Conservation (phyloP, 2,329 filamentous ascomycete genomes). For the Metarhizium humberi region DNA sequence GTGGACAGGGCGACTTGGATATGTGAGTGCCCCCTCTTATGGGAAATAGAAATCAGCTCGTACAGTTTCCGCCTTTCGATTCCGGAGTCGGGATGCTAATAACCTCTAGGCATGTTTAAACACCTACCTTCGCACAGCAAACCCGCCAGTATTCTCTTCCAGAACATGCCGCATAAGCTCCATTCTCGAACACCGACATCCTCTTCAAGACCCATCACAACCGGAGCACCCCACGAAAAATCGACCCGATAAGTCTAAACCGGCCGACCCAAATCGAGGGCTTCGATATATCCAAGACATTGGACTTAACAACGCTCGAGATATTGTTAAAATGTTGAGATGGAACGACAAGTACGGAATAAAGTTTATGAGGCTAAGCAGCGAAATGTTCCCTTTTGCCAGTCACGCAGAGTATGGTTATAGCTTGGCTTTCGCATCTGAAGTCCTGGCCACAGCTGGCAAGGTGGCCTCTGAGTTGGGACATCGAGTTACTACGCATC, state of each 20-base stretch:
- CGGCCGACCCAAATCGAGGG: slow-evolving; percentile 57
- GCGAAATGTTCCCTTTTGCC: slow-evolving; percentile 95
- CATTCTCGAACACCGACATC: slow-evolving; percentile 81
- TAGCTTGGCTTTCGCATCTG: slow-evolving; percentile 71
- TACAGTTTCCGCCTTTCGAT: not conserved
- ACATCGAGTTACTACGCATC: slow-evolving; percentile 82
- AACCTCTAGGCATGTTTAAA: slow-evolving; percentile 67
- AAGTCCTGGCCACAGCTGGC: slow-evolving; percentile 67
- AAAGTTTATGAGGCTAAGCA: slow-evolving; percentile 84
- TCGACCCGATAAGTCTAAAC: slow-evolving; percentile 64
- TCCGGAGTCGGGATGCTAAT: slow-evolving; percentile 3
- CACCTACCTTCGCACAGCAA: slow-evolving; percentile 77
- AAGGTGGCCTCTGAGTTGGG: slow-evolving; percentile 67
- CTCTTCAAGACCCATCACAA: slow-evolving; percentile 63
- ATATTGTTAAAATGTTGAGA: slow-evolving; percentile 74
- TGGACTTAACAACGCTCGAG: slow-evolving; percentile 71
- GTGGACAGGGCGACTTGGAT: slow-evolving; percentile 83
- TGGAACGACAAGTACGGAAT: slow-evolving; percentile 94
- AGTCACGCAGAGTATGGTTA: slow-evolving; percentile 85
- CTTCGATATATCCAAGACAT: slow-evolving; percentile 66
- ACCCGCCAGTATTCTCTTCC: slow-evolving; percentile 80
- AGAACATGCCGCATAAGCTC: slow-evolving; percentile 86
- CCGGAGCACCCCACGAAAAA: slow-evolving; percentile 82
- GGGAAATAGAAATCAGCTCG: not conserved
- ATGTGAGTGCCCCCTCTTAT: slow-evolving; percentile 45